Conservation (phyloP, 208 protist species). For the Endotrypanum monterogeii region DNA sequence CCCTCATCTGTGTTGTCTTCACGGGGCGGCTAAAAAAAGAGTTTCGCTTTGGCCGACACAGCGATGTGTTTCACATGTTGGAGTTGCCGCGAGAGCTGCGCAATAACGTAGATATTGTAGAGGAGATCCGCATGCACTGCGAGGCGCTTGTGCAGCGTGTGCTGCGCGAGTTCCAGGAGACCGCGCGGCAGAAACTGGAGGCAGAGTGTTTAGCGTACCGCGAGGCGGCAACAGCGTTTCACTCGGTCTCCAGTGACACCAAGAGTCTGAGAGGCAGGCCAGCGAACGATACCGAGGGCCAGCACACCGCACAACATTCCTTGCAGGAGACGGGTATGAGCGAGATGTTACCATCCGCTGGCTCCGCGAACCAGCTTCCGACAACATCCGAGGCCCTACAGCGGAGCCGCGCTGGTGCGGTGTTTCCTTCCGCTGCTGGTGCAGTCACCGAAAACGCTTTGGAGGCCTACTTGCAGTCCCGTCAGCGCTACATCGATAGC, state of each 20-base stretch:
- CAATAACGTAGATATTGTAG: slow-evolving; percentile 40
- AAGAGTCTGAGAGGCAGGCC: background rate
- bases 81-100: slow-evolving; percentile 58
- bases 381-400: background rate
- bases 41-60: slow-evolving; percentile 49
- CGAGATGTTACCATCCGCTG: background rate
- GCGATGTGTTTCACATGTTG: slow-evolving; percentile 75
- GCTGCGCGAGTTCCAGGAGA: slow-evolving; percentile 41
- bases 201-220: slow-evolving; percentile 27
- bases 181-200: slow-evolving; percentile 22
- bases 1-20: slow-evolving; percentile 72
- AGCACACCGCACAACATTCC: background rate
- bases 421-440: background rate
- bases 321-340: background rate
- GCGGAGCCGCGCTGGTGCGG: background rate
- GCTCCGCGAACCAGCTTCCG: background rate
- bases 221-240: slow-evolving; percentile 5
- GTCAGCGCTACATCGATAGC: slow-evolving; percentile 25
- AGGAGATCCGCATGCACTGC: slow-evolving; percentile 75
- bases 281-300: slow-evolving; percentile 1
- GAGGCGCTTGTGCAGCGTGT: slow-evolving; percentile 64
- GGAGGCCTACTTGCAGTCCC: slow-evolving; percentile 15
- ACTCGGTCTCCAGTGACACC: background rate
- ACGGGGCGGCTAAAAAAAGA: slow-evolving; percentile 55
- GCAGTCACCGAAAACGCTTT: slow-evolving; percentile 1